Base-by-base conservation (phyloP, 208 protist genomes). In the Angomonas deanei region DNA sequence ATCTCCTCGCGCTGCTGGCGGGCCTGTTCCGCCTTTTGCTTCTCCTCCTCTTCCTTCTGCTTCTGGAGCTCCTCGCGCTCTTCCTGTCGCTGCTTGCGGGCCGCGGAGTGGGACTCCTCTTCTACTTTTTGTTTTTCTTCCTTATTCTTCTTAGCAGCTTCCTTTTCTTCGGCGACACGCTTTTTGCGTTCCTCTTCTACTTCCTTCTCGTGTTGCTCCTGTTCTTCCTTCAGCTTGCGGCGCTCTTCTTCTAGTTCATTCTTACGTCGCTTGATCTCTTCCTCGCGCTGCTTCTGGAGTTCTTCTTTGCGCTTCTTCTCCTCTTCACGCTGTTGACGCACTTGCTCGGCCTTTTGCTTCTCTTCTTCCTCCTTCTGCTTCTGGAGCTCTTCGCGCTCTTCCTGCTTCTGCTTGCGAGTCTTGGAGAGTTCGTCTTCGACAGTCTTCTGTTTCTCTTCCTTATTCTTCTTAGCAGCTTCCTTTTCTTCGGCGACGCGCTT, bases 201-300 rank as follows among this genome's bases (percentile, higher is more conserved):
- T 46, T 69, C 64, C 68, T 70, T 67, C 59, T 74, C 70, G n/a
- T 57, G 55, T 30, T 69, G 50, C 56, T 80, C 64, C 69, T 72
- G 55, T n/a, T 68, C 33, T 61, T 80, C 64, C 64, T 72, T 71
- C 46, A 68, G 53, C 31, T 48, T 47, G 65, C 72, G 50, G 62
- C 56, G 64, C 50, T 75, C 69, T 2, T 31, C 49, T 33, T 75
- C 69, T 15, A 62, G 5, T 24, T 33, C 58, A 11, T 64, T 57
- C 36, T 72, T 65, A 15, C 57, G 64, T 48, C 61, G 66, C 71
- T 76, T 76, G 38, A 72, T 65, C 60, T 76, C 65, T 56, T 76
- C 66, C 46, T 69, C 66, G 46, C 62, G 58, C 65, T 73, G 42
- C 62, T 63, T 65, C 46, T n/a, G n/a, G n/a, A n/a, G n/a, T n/a